Evolutionary conservation across 257 asterid species (phyloP).

Genomic region (Scutellaria galericulata): DNA sequence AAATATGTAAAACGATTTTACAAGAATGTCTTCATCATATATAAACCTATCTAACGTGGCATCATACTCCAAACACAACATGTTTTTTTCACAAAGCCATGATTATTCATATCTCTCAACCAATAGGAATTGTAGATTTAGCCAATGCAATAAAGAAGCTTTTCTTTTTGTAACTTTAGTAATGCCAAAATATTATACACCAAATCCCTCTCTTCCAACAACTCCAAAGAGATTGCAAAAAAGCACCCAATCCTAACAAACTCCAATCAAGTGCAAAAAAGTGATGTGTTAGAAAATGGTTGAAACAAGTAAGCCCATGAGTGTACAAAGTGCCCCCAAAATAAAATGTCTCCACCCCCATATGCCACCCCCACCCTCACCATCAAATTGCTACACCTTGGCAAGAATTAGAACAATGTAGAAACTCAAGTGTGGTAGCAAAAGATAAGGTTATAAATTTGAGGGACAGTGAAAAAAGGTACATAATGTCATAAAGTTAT

Average conservation of each 20-base stretch:
- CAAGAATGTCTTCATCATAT: neutral
- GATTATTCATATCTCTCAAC: constrained; percentile 27
- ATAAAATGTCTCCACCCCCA: constrained; percentile 34
- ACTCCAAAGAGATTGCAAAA: constrained; percentile 36
- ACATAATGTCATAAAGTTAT: constrained; percentile 27
- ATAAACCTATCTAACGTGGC: constrained; percentile 28
- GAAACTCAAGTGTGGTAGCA: constrained; percentile 35
- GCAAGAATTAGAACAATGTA: constrained; percentile 39
- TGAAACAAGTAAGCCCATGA: constrained; percentile 38
- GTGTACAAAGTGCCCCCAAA: constrained; percentile 42
- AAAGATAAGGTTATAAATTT: constrained; percentile 39
- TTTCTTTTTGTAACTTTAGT: constrained; percentile 5
- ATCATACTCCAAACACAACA: constrained; percentile 17
- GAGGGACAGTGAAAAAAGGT: constrained; percentile 19
- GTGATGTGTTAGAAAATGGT: constrained; percentile 45
- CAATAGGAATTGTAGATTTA: constrained; percentile 35
- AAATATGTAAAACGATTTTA: too few relatives aligned
- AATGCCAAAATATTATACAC: constrained; percentile 27
- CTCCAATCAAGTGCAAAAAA: constrained; percentile 33
- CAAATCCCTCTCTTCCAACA: constrained; percentile 34
- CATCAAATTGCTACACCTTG: constrained; percentile 35
- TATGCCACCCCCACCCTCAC: constrained; percentile 5
- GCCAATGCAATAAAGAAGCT: constrained; percentile 18
- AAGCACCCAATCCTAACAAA: constrained; percentile 44
- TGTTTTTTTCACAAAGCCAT: constrained; percentile 8